These are phyloP conservation scores for Cytospora chrysosperma DNA, from an alignment of 2,329 filamentous ascomycete species.

Conservation along the genomic window DNA sequence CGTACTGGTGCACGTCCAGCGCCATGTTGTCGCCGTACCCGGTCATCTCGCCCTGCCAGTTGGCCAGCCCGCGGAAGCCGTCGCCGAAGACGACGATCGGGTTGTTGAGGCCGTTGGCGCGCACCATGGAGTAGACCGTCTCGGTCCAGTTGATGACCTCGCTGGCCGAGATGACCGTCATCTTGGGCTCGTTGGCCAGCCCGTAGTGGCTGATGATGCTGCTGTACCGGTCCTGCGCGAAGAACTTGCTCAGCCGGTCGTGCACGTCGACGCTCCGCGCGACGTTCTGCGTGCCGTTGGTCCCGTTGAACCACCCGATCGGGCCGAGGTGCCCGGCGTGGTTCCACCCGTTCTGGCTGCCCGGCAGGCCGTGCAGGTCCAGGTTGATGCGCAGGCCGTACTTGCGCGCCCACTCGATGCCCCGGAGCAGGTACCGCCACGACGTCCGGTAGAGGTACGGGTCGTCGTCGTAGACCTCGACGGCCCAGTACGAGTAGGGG, in stretches of 20 bases:
- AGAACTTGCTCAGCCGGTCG: slow-evolving; percentile 84
- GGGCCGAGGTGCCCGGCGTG: slow-evolving; percentile 81
- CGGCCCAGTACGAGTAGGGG: slow-evolving; percentile 92
- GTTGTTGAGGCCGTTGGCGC: slow-evolving; percentile 68
- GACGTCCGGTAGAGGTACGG: slow-evolving; percentile 84
- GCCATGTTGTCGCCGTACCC: slow-evolving; percentile 67
- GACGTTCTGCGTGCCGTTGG: slow-evolving; percentile 73
- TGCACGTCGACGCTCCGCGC: slow-evolving; percentile 85
- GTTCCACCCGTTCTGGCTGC: slow-evolving; percentile 97
- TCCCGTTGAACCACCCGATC: slow-evolving; percentile 90
- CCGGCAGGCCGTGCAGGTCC: slow-evolving; percentile 87
- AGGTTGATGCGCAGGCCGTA: slow-evolving; percentile 91
- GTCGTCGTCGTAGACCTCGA: slow-evolving; percentile 79
- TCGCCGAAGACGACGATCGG: slow-evolving; percentile 83
- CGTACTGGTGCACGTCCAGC: slow-evolving; percentile 97
- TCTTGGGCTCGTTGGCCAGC: slow-evolving; percentile 89
- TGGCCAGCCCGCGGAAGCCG: slow-evolving; percentile 85
- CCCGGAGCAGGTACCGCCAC: slow-evolving; percentile 91
- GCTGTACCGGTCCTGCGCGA: slow-evolving; percentile 87
- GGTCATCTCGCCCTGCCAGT: slow-evolving; percentile 85
- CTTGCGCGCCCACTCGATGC: slow-evolving; percentile 90
- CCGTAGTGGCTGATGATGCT: slow-evolving; percentile 93
- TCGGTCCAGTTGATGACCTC: slow-evolving; percentile 79
- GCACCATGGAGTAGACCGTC: slow-evolving; percentile 69
- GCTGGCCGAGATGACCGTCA: slow-evolving; percentile 67